A percentile compares a stretch with the other conserved stretches of the same genome.
Conservation (phyloP, 2,329 filamentous ascomycete species). For the Ceratocystis lukuohia region DNA sequence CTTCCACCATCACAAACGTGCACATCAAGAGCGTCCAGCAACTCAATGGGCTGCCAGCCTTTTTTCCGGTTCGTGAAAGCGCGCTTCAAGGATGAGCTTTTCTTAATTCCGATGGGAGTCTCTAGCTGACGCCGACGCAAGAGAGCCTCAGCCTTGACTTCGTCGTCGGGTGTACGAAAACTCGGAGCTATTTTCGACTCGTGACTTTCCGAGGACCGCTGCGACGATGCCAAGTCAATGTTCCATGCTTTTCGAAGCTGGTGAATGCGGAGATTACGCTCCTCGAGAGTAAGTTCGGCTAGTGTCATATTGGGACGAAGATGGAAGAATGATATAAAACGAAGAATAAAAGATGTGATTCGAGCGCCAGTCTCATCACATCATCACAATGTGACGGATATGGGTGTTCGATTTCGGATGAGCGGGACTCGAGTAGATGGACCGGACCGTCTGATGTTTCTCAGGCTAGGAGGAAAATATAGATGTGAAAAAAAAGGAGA, state of each 20-base stretch:
- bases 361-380: background rate
- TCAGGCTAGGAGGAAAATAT: background rate
- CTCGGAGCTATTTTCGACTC: conserved; percentile 28
- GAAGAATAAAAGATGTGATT: background rate
- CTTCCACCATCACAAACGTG: conserved; percentile 38
- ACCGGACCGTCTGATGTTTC: background rate
- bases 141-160: conserved; percentile 40
- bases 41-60: conserved; percentile 38
- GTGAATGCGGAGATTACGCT: conserved; percentile 36
- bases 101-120: background rate
- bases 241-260: conserved; percentile 40
- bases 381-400: background rate
- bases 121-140: conserved; percentile 33
- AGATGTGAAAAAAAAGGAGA: conserved; percentile 5
- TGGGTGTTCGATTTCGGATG: background rate
- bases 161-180: conserved; percentile 36
- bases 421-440: background rate
- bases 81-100: conserved; percentile 25
- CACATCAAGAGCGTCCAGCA: conserved; percentile 38
- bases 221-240: conserved; percentile 24
- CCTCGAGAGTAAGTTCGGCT: conserved; percentile 16
- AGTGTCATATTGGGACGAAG: background rate
- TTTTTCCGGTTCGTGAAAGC: conserved; percentile 38
- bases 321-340: background rate
- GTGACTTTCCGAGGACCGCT: conserved; percentile 22